phyloP scores from a whole-genome alignment of 1,139 yeast species.

The Candida sp. region DNA sequence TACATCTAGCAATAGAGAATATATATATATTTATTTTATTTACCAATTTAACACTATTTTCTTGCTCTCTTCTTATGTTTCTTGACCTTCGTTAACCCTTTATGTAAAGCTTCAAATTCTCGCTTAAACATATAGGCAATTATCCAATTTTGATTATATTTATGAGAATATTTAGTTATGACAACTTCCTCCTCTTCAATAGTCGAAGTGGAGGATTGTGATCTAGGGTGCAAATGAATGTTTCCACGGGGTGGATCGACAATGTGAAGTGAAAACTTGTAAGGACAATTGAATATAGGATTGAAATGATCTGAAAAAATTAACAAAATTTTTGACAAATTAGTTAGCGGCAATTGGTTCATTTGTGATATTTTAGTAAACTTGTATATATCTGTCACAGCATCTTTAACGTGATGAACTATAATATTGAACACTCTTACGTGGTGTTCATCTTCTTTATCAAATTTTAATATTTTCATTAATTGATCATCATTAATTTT shows the following conservation, averaged over 20 bases:
- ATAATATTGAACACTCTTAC: constrained; percentile 9
- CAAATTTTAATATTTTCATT: constrained; percentile 12
- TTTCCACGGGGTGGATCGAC: neutral
- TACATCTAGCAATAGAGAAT: neutral
- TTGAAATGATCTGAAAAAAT: constrained; percentile 17
- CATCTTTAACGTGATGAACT: constrained; percentile 6
- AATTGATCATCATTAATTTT: constrained; percentile 12
- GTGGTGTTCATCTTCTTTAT: constrained; percentile 6
- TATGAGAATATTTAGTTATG: constrained; percentile 8
- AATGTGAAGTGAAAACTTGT: constrained; percentile 1
- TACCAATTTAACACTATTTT: neutral
- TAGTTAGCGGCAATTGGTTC: constrained; percentile 17
- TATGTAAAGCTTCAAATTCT: constrained; percentile 8
- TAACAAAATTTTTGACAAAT: constrained; percentile 16
- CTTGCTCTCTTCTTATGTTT: neutral
- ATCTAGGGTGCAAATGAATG: constrained; percentile 3
- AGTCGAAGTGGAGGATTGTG: constrained; percentile 4
- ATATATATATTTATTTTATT: neutral
- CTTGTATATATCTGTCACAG: constrained; percentile 9
- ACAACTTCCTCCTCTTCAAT: constrained; percentile 8
- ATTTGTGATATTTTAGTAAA: constrained; percentile 7
- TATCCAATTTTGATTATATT: constrained; percentile 23
- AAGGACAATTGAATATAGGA: constrained; percentile 17
- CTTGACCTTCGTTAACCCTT: neutral
- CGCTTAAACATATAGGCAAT: constrained; percentile 15